Evolutionary conservation across 2,329 filamentous ascomycete species (phyloP), one percentile per base, ranked within the genome.

Genomic region (Saccharata proteae): DNA sequence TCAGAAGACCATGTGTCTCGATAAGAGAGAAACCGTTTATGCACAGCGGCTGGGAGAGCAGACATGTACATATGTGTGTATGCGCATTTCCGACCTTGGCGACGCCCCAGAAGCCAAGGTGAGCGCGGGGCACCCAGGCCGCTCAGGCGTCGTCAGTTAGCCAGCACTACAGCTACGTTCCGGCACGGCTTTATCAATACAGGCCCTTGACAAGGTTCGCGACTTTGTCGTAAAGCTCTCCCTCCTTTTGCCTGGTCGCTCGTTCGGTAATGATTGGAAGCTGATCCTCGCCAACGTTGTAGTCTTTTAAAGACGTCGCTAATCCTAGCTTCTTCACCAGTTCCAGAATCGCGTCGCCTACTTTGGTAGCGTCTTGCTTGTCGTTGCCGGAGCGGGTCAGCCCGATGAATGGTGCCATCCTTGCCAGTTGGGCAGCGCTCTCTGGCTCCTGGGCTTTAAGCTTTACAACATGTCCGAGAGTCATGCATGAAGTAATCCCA

Each of bases 401-500:
- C 1, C 59, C 58, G 15, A 67, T 48, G 26, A 61, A 62, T 1
- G 61, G 60, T 14, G 63, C 39, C 32, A 65, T 40, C 2, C 64
- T 44, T 4, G 59, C 57, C 25, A 69, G 42, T 41, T 65, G 61
- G 34, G 49, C 53, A 8, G 65, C 66, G 20, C 62, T 59, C 3
- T 49, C 51, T 1, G 49, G 45, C 5, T 61, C 59, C 26, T 51
- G 39, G 0, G 66, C 63, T 40, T 70, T 71, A 13, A 71, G 47
- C 45, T 64, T 66, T 4, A 71, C 59, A 0, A 71, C 68, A 33
- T 65, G 62, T 0, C 65, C 64, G 0, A 73, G 52, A 0, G 67
- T 70, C 27, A 73, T 42, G 41, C 67, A 71, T 2, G 58, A 64
- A 0, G 68, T 73, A 26, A 69, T 61, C 0, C 68, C 68, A 38